Base-by-base conservation (phyloP, 2,329 filamentous ascomycete genomes). In the Fusarium coicis region DNA sequence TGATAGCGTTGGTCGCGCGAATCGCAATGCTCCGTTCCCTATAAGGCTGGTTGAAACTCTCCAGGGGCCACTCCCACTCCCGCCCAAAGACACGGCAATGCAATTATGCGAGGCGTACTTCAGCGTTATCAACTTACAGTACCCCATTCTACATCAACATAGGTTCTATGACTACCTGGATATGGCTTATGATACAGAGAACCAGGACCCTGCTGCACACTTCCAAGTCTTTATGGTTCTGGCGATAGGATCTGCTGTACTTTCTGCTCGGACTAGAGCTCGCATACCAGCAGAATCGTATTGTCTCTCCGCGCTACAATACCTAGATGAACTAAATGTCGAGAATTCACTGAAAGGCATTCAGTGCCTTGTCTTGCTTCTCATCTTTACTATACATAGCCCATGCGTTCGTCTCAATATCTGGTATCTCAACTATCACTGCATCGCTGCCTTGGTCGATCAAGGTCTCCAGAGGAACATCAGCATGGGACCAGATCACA, bases 371-470 rank as follows among this genome's bases (percentile, higher is more conserved):
- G 68, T 86, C 2, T 63, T 87, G 0, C 75, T 87, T 5, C 77
- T 86, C 34, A 81, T 88, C 0, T 88, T 88, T 57, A 85, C 86
- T 0, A 80, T 89, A 18, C 84, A 88, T 40, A 88, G 84, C 66
- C 84, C 87, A 0, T 84, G 82, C 3, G 83, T 86, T 55, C 79
- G 82, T 1, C 73, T 88, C 8, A 88, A 87, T 62, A 79, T 87
- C 2, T 89, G 87, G 87, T 86, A 87, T 59, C 77, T 89, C 4
- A 87, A 88, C 59, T 89, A 89, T 59, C 87, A 88, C 66, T 88
- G 86, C 43, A 80, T 89, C 15, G 86, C 87, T 2, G 81, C 84
- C 1, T 78, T 87, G 2, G 78, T 89, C 6, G 87, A 89, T 49
- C 73, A 89, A 3, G 87, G 87, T 0, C 76, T 89, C 0, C 87